Conservation (phyloP, 306 rosid species). For the Crataegus laevigata region DNA sequence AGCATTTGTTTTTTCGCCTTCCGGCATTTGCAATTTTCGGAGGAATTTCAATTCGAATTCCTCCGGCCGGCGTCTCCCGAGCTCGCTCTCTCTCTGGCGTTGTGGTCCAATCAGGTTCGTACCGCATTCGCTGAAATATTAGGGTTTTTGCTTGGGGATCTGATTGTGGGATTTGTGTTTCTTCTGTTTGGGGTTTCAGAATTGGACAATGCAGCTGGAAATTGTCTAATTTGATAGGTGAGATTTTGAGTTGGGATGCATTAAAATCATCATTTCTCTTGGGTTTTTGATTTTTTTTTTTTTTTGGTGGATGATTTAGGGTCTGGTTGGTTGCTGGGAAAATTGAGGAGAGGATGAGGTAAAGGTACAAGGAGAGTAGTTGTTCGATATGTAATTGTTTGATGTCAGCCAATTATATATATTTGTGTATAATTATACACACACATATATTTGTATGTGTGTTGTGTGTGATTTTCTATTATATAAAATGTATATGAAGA, state of each 20-base stretch:
- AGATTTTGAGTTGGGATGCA: background rate
- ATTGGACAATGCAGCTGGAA: slow-evolving; percentile 28
- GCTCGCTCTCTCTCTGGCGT: background rate
- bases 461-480: background rate
- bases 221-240: slow-evolving; percentile 2
- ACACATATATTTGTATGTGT: background rate
- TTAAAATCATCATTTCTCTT: background rate
- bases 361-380: background rate
- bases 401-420: background rate
- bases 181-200: background rate
- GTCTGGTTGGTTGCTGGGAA: slow-evolving; percentile 9
- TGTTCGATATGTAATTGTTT: background rate
- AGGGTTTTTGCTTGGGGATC: slow-evolving; percentile 19
- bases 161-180: background rate
- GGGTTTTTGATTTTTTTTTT: background rate
- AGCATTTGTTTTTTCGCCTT: slow-evolving; percentile 2
- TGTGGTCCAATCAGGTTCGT: slow-evolving; percentile 10
- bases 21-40: slow-evolving; percentile 4
- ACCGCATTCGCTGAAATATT: background rate
- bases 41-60: slow-evolving; percentile 7
- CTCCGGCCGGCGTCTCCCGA: slow-evolving; percentile 17
- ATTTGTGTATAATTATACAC: background rate
- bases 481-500: slow-evolving; percentile 4
- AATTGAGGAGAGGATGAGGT: background rate
- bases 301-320: background rate